Evolutionary conservation across 1,284 basidiomycete genomes (phyloP).

Genomic region (Malassezia globosa): DNA sequence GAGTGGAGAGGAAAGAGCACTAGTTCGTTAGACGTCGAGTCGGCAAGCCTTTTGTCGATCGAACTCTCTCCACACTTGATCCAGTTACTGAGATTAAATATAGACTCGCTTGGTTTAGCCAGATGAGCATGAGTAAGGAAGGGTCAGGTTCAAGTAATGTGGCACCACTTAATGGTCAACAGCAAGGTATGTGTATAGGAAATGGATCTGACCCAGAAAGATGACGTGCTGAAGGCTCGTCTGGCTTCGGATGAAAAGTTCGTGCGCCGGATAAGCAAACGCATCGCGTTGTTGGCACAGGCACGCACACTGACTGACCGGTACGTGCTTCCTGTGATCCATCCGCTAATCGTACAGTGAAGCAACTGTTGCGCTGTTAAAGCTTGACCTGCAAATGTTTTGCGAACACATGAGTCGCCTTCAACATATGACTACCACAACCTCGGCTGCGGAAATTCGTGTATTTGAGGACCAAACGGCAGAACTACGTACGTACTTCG

Average conservation of each 20-base stretch:
- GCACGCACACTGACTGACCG: not conserved
- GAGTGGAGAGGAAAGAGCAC: too few species aligned
- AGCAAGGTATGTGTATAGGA: slow-evolving; percentile 8
- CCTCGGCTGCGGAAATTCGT: slow-evolving; percentile 6
- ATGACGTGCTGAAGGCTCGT: slow-evolving; percentile 11
- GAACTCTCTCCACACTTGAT: too few species aligned
- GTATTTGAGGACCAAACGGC: not conserved
- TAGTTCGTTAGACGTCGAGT: too few species aligned
- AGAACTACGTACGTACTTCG: slow-evolving; percentile 4
- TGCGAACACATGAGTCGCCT: slow-evolving; percentile 1
- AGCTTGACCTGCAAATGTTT: slow-evolving; percentile 7
- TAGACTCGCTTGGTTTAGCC: too few species aligned
- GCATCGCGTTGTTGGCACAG: slow-evolving; percentile 4
- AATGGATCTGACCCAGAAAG: not conserved
- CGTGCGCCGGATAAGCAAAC: slow-evolving; percentile 12
- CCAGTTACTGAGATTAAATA: too few species aligned
- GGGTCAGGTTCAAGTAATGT: too few species aligned
- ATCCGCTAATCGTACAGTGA: not conserved
- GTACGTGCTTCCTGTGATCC: not conserved
- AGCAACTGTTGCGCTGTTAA: not conserved
- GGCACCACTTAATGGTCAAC: not conserved
- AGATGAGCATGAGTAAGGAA: too few species aligned
- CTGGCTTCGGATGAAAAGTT: slow-evolving; percentile 15
- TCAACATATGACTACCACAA: not conserved
- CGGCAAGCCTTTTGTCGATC: too few species aligned